A percentile compares a stretch with the other conserved stretches of the same genome.
Evolutionary conservation across 2,329 filamentous ascomycete genomes (phyloP).

Genomic region (Aaosphaeria arxii): DNA sequence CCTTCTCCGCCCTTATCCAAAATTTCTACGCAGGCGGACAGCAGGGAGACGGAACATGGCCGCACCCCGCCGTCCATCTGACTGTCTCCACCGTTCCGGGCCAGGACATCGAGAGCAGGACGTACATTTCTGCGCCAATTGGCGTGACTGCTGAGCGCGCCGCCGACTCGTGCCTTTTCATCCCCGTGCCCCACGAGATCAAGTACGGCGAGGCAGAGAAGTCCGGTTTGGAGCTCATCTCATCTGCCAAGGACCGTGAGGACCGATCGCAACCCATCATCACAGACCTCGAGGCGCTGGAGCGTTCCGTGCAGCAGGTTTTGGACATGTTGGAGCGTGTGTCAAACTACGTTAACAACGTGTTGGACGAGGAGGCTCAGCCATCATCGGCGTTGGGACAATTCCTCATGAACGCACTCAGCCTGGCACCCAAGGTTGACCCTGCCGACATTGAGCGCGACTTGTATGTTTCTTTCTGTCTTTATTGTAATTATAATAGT

Average conservation of each 20-base stretch:
- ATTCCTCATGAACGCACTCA: conserved; percentile 90
- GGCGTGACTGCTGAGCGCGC: conserved; percentile 93
- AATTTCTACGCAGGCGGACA: conserved; percentile 86
- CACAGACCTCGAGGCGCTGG: conserved; percentile 86
- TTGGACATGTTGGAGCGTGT: conserved; percentile 87
- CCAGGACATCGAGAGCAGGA: conserved; percentile 81
- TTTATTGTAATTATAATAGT: background rate
- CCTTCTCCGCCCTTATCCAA: conserved; percentile 96
- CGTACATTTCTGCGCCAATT: conserved; percentile 94
- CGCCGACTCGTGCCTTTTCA: conserved; percentile 94
- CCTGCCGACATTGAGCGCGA: conserved; percentile 86
- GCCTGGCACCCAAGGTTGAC: conserved; percentile 92
- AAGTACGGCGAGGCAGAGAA: conserved; percentile 79
- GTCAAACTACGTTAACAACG: conserved; percentile 85
- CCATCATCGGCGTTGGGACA: conserved; percentile 91
- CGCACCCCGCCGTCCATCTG: conserved; percentile 94
- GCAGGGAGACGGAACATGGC: conserved; percentile 94
- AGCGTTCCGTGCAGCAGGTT: conserved; percentile 82
- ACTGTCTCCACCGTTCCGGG: conserved; percentile 90
- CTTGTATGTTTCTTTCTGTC: conserved; percentile 58
- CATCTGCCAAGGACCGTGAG: conserved; percentile 76
- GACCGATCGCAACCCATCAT: conserved; percentile 69
- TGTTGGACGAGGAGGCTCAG: conserved; percentile 88
- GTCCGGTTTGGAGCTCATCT: conserved; percentile 77
- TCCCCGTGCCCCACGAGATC: conserved; percentile 93